phyloP scores from a whole-genome alignment of 306 rosid species.

The Cucurbita pepo region DNA sequence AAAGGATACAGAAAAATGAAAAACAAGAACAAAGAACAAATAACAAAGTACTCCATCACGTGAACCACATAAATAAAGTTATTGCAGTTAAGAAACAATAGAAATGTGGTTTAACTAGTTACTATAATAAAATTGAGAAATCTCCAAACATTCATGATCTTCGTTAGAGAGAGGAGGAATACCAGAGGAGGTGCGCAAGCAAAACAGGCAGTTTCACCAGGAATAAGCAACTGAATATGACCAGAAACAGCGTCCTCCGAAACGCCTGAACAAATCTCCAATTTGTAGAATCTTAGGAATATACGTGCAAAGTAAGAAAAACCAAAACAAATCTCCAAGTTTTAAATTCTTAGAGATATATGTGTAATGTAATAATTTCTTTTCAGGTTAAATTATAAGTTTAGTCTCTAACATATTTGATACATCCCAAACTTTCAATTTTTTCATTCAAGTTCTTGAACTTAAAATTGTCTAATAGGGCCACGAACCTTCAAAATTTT shows the following conservation, averaged over 20 bases:
- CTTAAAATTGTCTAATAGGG: not conserved
- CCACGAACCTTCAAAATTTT: not conserved
- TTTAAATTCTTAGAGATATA: not conserved
- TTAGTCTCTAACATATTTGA: not conserved
- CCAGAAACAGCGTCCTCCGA: conserved; percentile 99
- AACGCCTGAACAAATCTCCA: conserved; percentile 50
- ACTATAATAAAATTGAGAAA: not conserved
- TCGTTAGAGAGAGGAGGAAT: conserved; percentile 5
- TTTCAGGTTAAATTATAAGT: not conserved
- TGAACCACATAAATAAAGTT: not conserved
- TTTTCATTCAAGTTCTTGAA: not conserved
- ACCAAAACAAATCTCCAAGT: conserved; percentile 32
- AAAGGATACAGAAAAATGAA: not conserved
- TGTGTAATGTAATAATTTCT: not conserved
- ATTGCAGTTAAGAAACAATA: not conserved
- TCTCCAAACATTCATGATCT: not conserved
- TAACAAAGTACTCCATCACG: not conserved
- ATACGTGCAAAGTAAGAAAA: conserved; percentile 23
- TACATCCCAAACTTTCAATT: not conserved
- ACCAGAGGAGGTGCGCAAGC: conserved; percentile 99
- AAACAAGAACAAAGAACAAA: not conserved
- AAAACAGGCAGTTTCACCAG: conserved; percentile 98
- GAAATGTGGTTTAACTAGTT: not conserved
- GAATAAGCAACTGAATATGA: conserved; percentile 84
- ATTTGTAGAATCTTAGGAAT: not conserved